A percentile compares a stretch with the other conserved stretches of the same genome.
Evolutionary conservation across 2,329 filamentous ascomycete species (phyloP).

Genomic region (Apiospora phragmitis): DNA sequence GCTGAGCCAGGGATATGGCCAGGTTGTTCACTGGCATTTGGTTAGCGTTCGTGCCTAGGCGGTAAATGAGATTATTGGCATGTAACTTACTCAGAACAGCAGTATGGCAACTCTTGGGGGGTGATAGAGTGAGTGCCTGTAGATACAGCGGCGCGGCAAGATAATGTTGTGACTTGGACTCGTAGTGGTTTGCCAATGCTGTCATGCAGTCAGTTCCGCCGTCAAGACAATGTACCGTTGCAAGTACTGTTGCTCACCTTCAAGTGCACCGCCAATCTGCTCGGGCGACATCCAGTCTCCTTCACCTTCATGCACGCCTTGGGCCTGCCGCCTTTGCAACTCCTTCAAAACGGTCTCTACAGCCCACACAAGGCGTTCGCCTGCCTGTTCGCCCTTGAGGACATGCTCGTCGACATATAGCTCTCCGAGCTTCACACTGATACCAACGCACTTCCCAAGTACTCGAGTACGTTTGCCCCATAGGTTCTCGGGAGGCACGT

Average conservation of each 20-base stretch:
- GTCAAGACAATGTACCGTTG: neutral
- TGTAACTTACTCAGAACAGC: conserved; percentile 68
- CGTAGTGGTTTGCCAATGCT: conserved; percentile 77
- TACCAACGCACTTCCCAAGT: conserved; percentile 71
- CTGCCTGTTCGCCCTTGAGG: conserved; percentile 70
- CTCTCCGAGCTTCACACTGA: conserved; percentile 81
- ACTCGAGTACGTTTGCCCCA: conserved; percentile 65
- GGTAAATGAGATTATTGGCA: neutral
- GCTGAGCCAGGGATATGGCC: conserved; percentile 71
- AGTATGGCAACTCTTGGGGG: conserved; percentile 68
- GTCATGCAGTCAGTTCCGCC: conserved; percentile 45
- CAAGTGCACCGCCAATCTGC: conserved; percentile 72
- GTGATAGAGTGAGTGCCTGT: conserved; percentile 73
- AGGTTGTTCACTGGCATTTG: conserved; percentile 72
- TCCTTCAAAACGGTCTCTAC: conserved; percentile 80
- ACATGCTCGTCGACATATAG: conserved; percentile 79
- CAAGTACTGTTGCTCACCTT: conserved; percentile 49
- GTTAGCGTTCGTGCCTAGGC: neutral
- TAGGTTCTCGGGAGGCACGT: conserved; percentile 43
- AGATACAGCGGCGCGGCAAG: conserved; percentile 85
- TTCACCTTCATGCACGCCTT: conserved; percentile 70
- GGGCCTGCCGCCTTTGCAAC: conserved; percentile 63
- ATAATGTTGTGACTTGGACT: conserved; percentile 71
- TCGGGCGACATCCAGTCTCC: conserved; percentile 70
- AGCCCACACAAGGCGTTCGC: conserved; percentile 75